Evolutionary conservation across 2,329 filamentous ascomycete genomes (phyloP), one percentile per base, ranked within the genome.

Genomic region (Aspergillus melleus): DNA sequence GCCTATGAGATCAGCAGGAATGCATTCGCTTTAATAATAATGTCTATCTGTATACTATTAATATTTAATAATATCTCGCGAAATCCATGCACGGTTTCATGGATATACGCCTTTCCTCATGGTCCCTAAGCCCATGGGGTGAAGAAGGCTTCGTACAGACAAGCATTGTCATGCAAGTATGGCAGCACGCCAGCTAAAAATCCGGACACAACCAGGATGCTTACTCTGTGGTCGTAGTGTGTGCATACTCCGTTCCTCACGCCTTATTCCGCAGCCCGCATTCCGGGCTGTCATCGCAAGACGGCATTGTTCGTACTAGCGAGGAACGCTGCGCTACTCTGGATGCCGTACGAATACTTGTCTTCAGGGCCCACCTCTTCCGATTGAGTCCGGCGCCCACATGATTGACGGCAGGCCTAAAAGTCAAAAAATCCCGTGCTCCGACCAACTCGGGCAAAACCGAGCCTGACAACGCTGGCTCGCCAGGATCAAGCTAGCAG

Each of bases 121-220:
- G 36, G 36, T 42, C 36, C 36, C 36, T 42, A 42, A 12, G 6
- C 36, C 36, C 36, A 16, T n/a, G 36, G 14, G 36, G 36, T 36
- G 24, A 49, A 39, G 26, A 24, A 56, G 22, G 42, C 46, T 24
- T 29, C 20, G 6, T 26, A 29, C 46, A 30, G 54, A 51, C 32
- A 49, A 55, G 47, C 47, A 47, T 56, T 29, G 54, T 36, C 47
- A 56, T 56, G 47, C 54, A 44, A 56, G 47, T 50, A 16, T 55
- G 54, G 54, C 44, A 36, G 20, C 46, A 55, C 36, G 6, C 29
- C 26, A 22, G 39, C 14, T 24, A 6, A 30, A 19, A 32, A 8
- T 46, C 26, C 26, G 26, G 8, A 29, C 9, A 29, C 26, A 55
- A 55, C 47, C 22, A 16, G 6, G 6, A n/a, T 46, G n/a, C 8